These are phyloP conservation scores for Calocera viscosa DNA, from an alignment of 768 basidiomycete species.

Conservation along the genomic window DNA sequence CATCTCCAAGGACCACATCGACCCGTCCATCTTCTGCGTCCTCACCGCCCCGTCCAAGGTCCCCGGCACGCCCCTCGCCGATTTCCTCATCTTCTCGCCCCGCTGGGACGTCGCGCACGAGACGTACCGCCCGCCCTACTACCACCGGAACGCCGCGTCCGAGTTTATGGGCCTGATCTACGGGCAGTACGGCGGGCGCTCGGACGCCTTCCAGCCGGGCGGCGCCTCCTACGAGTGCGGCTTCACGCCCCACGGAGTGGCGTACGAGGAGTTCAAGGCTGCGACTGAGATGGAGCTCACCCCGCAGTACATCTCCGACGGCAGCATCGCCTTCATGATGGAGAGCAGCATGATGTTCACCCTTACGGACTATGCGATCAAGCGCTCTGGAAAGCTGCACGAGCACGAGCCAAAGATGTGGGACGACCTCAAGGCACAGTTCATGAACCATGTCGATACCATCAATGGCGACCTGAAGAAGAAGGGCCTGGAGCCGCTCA, in stretches of 20 bases:
- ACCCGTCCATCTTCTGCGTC: constrained; percentile 57
- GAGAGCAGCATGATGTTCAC: constrained; percentile 52
- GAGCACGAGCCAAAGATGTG: constrained; percentile 57
- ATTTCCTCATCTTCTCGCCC: constrained; percentile 52
- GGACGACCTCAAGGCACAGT: constrained; percentile 46
- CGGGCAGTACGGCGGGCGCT: constrained; percentile 51
- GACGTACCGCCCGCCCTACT: constrained; percentile 55
- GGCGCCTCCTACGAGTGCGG: constrained; percentile 51
- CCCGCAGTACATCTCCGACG: constrained; percentile 42
- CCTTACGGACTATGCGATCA: constrained; percentile 52
- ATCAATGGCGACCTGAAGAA: constrained; percentile 40
- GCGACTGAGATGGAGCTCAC: constrained; percentile 41
- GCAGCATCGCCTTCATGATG: constrained; percentile 51
- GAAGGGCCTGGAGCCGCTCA: constrained; percentile 29
- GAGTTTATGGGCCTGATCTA: constrained; percentile 56
- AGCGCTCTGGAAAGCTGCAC: constrained; percentile 45
- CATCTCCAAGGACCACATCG: constrained; percentile 54
- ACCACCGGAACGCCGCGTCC: constrained; percentile 48
- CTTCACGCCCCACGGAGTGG: constrained; percentile 51
- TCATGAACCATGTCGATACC: constrained; percentile 45
- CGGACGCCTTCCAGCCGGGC: constrained; percentile 50
- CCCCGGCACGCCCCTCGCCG: constrained; percentile 44
- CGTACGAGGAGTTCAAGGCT: constrained; percentile 48
- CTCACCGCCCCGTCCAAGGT: constrained; percentile 54
- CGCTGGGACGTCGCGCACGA: constrained; percentile 50